Base-by-base conservation (phyloP, 2,329 filamentous ascomycete species). In the Monosporascus sp. region DNA sequence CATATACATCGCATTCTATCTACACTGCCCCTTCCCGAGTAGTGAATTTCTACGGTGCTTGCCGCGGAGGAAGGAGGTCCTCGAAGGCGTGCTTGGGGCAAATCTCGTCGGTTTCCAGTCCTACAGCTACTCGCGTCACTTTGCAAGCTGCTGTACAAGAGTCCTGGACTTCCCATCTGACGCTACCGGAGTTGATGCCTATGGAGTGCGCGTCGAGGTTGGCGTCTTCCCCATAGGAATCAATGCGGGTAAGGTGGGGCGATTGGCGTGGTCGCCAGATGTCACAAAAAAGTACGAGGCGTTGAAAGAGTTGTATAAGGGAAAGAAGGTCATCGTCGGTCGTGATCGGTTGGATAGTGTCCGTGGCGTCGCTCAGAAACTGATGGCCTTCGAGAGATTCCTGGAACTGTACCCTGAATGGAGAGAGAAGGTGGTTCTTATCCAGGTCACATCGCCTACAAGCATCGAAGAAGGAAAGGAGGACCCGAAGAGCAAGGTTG, bases 31-130 rank as follows among this genome's bases (percentile, higher is more conserved):
- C 0, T 97, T 97, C 71, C 93, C 93, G 36, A 96, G 91, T 72
- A 96, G 90, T 77, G 94, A 97, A 71, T 97, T 96, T 67, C 83
- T 97, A 68, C 84, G 92, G 47, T 96, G 92, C 69, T 77, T 97
- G 52, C 89, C 90, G 38, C 84, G 90, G 58, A 84, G 93, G 60
- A 96, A 96, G 71, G 91, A 97, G 68, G 80, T 97, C 11, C 77
- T 97, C 15, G 90, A 94, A 61, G 94, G 94, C 48, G 85, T 96
- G 47, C 78, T 97, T 42, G 92, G 93, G 18, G 84, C 93, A 52
- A 97, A 97, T 70, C 85, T 97, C 75, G 84, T 97, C 57, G 92
- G 91, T 1, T 97, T 97, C 74, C 93, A 97, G 71, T 94, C 91
- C 7, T 94, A 91, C 74, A 94, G 91, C 69, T 97, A 96, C 70